Evolutionary conservation across 495 filamentous ascomycete species (phyloP).

Genomic region (Cercophora sp.): DNA sequence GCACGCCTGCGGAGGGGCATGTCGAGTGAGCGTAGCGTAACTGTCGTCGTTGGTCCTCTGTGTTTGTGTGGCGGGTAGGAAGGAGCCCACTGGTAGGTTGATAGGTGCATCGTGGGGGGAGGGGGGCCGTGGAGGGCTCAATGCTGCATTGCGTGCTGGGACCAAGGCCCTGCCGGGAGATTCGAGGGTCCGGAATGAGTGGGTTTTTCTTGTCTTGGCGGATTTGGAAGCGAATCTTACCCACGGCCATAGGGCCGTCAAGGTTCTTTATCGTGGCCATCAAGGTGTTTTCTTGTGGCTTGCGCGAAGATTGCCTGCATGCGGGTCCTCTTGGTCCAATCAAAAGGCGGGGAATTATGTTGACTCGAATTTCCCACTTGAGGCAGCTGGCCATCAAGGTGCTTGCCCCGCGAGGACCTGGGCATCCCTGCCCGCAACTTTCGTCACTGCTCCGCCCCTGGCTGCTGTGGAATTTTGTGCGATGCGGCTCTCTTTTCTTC

Average conservation of each 20-base stretch:
- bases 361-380: background rate
- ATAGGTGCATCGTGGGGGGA: too few species aligned
- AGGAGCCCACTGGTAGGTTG: too few species aligned
- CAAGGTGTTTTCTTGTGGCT: background rate
- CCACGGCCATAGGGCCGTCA: conserved; percentile 14
- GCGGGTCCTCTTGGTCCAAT: conserved; percentile 13
- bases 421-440: background rate
- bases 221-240: background rate
- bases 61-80: too few species aligned
- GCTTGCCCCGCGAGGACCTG: background rate
- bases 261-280: conserved; percentile 15
- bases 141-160: too few species aligned
- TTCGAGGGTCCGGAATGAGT: background rate
- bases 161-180: too few species aligned
- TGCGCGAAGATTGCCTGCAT: conserved; percentile 11
- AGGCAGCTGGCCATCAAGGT: conserved; percentile 7
- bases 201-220: background rate
- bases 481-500: conserved; percentile 1
- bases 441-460: conserved; percentile 4
- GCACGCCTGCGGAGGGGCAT: too few species aligned
- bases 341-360: conserved; percentile 3
- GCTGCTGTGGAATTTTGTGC: too few species aligned
- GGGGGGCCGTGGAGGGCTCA: too few species aligned
- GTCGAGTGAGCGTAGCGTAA: too few species aligned
- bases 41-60: too few species aligned